Conservation (phyloP, 2,329 filamentous ascomycete genomes). For the Aspergillus quadrilineatus region DNA sequence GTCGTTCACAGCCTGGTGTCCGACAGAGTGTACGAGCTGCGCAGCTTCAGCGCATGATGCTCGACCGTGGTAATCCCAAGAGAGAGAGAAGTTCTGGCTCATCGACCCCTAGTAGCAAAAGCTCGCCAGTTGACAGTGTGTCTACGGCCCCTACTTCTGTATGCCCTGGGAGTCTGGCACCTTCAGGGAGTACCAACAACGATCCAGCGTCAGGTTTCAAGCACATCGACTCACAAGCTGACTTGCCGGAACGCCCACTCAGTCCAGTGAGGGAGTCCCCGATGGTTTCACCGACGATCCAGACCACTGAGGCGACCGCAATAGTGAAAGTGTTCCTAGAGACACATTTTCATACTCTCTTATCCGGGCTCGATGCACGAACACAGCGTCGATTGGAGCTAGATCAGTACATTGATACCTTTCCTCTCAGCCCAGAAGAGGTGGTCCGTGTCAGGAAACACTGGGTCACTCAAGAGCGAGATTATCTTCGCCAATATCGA, state of each 20-base stretch:
- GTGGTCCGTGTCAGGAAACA: slow-evolving; percentile 53
- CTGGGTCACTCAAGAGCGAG: slow-evolving; percentile 67
- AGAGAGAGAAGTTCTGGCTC: slow-evolving; percentile 35
- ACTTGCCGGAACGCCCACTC: slow-evolving; percentile 4
- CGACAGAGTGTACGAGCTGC: slow-evolving; percentile 33
- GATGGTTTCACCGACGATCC: slow-evolving; percentile 32
- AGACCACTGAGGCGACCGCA: slow-evolving; percentile 73
- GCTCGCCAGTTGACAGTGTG: slow-evolving; percentile 30
- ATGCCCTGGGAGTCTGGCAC: slow-evolving; percentile 14
- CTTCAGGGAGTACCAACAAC: slow-evolving; percentile 9
- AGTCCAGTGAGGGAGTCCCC: slow-evolving; percentile 16
- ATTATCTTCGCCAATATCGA: slow-evolving; percentile 71
- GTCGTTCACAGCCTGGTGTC: slow-evolving; percentile 33
- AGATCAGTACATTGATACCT: slow-evolving; percentile 61
- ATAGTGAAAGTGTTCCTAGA: slow-evolving; percentile 86
- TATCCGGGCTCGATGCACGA: slow-evolving; percentile 58
- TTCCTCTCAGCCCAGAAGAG: slow-evolving; percentile 58
- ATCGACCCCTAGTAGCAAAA: slow-evolving; percentile 32
- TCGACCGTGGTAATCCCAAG: slow-evolving; percentile 23
- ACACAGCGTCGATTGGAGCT: slow-evolving; percentile 62
- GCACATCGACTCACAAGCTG: background rate
- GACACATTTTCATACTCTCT: slow-evolving; percentile 73
- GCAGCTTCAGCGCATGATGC: slow-evolving; percentile 11
- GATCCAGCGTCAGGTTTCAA: slow-evolving; percentile 2
- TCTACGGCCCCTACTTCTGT: slow-evolving; percentile 39